A percentile compares a stretch with the other conserved stretches of the same genome.
Evolutionary conservation across 2,329 filamentous ascomycete genomes (phyloP).

Genomic region (Hyphodiscus sp.): DNA sequence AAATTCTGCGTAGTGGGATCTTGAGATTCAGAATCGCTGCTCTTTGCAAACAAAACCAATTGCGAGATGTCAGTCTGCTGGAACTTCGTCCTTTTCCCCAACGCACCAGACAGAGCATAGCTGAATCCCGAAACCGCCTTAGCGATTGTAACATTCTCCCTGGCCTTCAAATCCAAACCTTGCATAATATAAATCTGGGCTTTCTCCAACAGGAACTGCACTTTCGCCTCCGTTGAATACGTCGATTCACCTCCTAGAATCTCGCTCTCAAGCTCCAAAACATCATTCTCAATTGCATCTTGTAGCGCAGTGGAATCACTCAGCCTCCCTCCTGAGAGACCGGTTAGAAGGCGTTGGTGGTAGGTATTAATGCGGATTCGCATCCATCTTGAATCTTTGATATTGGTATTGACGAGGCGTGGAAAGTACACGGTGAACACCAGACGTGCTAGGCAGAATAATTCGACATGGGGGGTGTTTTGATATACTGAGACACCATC

Average conservation of each 20-base stretch:
- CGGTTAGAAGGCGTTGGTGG: conserved; percentile 56
- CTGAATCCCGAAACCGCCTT: conserved; percentile 61
- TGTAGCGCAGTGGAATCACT: conserved; percentile 57
- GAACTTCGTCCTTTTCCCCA: conserved; percentile 80
- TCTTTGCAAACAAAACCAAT: conserved; percentile 83
- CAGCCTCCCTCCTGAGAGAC: conserved; percentile 22
- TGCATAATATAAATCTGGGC: conserved; percentile 80
- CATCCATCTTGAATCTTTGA: conserved; percentile 37
- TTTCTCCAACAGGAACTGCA: conserved; percentile 73
- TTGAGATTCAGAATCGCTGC: conserved; percentile 36
- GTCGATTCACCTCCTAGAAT: conserved; percentile 33
- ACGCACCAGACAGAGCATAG: conserved; percentile 76
- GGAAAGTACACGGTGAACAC: conserved; percentile 36
- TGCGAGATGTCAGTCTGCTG: conserved; percentile 80
- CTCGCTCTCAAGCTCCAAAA: conserved; percentile 40
- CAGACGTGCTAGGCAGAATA: conserved; percentile 67
- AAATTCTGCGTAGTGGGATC: conserved; percentile 3
- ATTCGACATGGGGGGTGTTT: conserved; percentile 74
- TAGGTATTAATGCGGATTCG: conserved; percentile 64
- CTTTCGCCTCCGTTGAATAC: conserved; percentile 45
- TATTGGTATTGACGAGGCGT: conserved; percentile 17
- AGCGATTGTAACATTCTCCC: conserved; percentile 63
- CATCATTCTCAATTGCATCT: conserved; percentile 51
- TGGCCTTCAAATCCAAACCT: conserved; percentile 70
- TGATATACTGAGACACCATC: conserved; percentile 86